Conservation (phyloP, 2,329 filamentous ascomycete genomes). For the Pseudogymnoascus sp. region DNA sequence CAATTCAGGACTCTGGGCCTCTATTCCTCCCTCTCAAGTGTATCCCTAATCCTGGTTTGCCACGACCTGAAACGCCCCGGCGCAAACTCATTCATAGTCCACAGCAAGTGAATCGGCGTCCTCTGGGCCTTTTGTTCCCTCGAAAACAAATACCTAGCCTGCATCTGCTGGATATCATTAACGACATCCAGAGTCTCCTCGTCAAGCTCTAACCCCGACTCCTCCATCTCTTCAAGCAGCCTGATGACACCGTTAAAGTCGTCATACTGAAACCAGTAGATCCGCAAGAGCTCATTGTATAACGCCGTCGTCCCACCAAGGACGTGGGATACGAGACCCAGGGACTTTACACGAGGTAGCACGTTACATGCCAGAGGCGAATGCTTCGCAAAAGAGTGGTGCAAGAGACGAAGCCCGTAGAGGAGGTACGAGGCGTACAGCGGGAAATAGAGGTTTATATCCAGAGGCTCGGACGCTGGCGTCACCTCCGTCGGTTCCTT, state of each 20-base stretch:
- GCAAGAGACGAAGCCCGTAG: conserved; percentile 47
- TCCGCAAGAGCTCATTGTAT: conserved; percentile 56
- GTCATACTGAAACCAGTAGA: conserved; percentile 52
- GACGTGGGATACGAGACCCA: conserved; percentile 62
- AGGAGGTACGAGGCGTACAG: conserved; percentile 56
- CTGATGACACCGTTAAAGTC: conserved; percentile 33
- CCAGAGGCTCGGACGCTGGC: background rate
- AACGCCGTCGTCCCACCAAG: conserved; percentile 61
- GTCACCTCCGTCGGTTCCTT: conserved; percentile 14
- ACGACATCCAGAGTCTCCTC: conserved; percentile 26
- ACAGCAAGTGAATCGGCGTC: conserved; percentile 19
- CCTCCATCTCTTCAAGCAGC: conserved; percentile 28
- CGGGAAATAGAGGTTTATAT: conserved; percentile 46
- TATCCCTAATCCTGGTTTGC: conserved; percentile 20
- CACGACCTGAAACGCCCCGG: conserved; percentile 20
- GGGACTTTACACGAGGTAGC: conserved; percentile 56
- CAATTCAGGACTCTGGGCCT: background rate
- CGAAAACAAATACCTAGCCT: conserved; percentile 14
- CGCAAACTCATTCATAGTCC: conserved; percentile 25
- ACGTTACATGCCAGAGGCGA: conserved; percentile 53
- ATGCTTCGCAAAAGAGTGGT: conserved; percentile 45
- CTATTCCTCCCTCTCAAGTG: background rate
- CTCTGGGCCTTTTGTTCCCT: conserved; percentile 17
- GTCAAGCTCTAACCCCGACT: conserved; percentile 25
- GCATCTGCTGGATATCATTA: conserved; percentile 18